These are phyloP conservation scores for Cladorrhinum sp. DNA, from an alignment of 2,329 filamentous ascomycete species.

Conservation along the genomic window DNA sequence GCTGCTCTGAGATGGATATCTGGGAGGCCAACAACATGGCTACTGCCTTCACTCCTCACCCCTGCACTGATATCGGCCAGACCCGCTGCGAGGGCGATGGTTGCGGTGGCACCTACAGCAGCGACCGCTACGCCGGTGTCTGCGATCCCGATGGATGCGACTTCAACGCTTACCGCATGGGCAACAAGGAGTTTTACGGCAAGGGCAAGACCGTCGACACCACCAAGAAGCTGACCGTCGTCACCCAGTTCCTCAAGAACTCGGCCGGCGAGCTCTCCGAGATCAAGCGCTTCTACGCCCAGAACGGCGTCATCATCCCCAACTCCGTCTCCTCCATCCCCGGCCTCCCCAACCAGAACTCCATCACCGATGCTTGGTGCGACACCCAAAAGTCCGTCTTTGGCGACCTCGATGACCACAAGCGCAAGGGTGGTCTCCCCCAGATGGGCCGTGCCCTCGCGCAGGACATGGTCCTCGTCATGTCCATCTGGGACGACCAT, in stretches of 20 bases:
- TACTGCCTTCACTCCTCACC: slow-evolving; percentile 63
- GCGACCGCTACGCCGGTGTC: slow-evolving; percentile 56
- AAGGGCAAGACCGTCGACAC: slow-evolving; percentile 57
- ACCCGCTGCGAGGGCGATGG: slow-evolving; percentile 47
- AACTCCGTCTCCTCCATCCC: slow-evolving; percentile 46
- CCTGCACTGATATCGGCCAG: slow-evolving; percentile 52
- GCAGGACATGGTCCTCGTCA: slow-evolving; percentile 61
- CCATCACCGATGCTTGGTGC: slow-evolving; percentile 58
- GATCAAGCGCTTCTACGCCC: slow-evolving; percentile 65
- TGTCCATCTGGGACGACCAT: slow-evolving; percentile 52
- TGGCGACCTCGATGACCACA: slow-evolving; percentile 50
- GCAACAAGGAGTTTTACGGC: slow-evolving; percentile 62
- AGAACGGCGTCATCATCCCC: slow-evolving; percentile 56
- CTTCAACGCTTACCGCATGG: slow-evolving; percentile 67
- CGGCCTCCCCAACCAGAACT: slow-evolving; percentile 39
- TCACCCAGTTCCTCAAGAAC: slow-evolving; percentile 59
- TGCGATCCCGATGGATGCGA: slow-evolving; percentile 71
- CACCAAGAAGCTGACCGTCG: slow-evolving; percentile 58
- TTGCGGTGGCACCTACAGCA: slow-evolving; percentile 53
- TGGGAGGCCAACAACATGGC: slow-evolving; percentile 66
- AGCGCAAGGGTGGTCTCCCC: slow-evolving; percentile 52
- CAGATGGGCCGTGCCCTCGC: slow-evolving; percentile 54
- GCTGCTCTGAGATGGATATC: slow-evolving; percentile 59
- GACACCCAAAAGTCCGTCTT: slow-evolving; percentile 54
- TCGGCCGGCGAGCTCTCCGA: slow-evolving; percentile 53